These are phyloP conservation scores for Acanthochlamys bracteata DNA, from an alignment of 106 monocot species.

Conservation along the genomic window DNA sequence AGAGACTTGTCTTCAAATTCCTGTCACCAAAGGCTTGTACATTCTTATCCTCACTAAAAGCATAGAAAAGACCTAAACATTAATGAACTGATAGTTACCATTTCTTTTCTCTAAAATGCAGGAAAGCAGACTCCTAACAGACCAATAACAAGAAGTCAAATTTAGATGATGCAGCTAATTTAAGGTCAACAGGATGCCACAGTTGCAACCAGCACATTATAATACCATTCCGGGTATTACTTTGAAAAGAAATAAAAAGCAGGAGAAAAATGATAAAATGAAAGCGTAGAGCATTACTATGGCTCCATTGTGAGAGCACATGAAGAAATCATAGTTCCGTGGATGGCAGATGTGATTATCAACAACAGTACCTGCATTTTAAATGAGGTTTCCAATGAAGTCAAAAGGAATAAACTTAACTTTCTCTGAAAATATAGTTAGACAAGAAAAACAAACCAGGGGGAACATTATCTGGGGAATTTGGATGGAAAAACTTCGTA, in stretches of 20 bases:
- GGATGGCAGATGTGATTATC: conserved; percentile 90
- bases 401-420: background rate
- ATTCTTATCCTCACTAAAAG: no score
- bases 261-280: background rate
- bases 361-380: conserved; percentile 77
- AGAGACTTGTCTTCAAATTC: no score
- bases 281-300: conserved; percentile 34
- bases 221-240: no score
- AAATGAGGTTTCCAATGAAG: background rate
- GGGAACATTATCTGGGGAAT: conserved; percentile 79
- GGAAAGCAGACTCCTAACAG: no score
- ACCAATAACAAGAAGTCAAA: no score
- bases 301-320: conserved; percentile 93
- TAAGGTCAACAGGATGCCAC: no score
- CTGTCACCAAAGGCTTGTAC: no score
- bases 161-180: no score
- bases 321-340: conserved; percentile 85
- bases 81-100: no score
- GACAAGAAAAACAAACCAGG: conserved; percentile 38
- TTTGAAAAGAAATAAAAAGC: background rate
- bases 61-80: no score
- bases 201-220: no score
- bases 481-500: conserved; percentile 75
- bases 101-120: no score
- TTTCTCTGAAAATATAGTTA: background rate